Evolutionary conservation across 805 yeast species (phyloP).

Genomic region (Kodamaea leandrae): DNA sequence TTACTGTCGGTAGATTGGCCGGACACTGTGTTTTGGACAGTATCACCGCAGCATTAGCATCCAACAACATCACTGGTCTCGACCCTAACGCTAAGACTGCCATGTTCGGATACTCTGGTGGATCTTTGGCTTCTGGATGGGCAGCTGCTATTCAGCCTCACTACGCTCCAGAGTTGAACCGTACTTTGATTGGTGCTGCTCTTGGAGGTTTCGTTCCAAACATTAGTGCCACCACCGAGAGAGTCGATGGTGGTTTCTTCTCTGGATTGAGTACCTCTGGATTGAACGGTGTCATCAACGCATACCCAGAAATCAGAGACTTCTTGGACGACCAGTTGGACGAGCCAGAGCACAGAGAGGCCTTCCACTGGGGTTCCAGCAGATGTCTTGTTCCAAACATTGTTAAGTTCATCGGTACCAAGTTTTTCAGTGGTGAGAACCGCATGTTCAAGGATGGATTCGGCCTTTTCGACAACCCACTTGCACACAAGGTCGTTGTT

Average conservation of each 20-base stretch:
- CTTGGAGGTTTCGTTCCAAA: conserved; percentile 38
- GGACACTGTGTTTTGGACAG: conserved; percentile 21
- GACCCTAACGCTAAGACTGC: conserved; percentile 15
- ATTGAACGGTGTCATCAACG: conserved; percentile 30
- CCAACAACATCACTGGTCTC: conserved; percentile 21
- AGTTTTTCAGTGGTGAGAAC: conserved; percentile 15
- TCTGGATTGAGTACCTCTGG: conserved; percentile 32
- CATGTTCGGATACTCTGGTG: conserved; percentile 27
- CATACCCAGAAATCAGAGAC: conserved; percentile 24
- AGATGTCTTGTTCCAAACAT: conserved; percentile 5
- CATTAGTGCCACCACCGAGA: conserved; percentile 24
- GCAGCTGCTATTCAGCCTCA: conserved; percentile 23
- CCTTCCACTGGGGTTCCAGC: conserved; percentile 5
- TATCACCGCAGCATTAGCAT: conserved; percentile 16
- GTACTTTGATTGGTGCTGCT: conserved; percentile 27
- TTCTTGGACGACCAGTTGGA: conserved; percentile 3
- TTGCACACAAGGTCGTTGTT: conserved; percentile 14
- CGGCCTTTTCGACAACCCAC: conserved; percentile 14
- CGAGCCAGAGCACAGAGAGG: background rate
- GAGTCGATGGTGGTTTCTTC: conserved; percentile 24
- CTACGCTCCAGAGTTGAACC: conserved; percentile 23
- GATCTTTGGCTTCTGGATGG: conserved; percentile 25
- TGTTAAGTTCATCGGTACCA: conserved; percentile 4
- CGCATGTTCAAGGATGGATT: conserved; percentile 16
- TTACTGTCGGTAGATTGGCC: conserved; percentile 19